Percentiles rank a stretch among this genome's conserved stretches.
Evolutionary conservation across 1,284 basidiomycete genomes (phyloP).

Genomic region (Volvariella surrecta): DNA sequence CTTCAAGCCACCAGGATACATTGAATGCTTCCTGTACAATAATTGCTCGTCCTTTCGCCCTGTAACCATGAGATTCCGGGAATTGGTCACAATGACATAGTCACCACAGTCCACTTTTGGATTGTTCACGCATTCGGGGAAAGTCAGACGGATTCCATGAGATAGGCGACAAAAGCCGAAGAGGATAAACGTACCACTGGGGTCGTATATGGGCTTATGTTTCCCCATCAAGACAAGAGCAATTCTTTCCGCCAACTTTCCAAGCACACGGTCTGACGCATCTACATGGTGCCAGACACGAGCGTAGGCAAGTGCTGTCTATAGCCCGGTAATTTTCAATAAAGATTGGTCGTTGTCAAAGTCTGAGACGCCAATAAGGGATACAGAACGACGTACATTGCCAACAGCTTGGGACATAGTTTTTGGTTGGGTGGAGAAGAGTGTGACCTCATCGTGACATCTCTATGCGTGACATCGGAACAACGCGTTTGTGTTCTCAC

Average conservation of each 20-base stretch:
- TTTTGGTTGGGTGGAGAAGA: too few species aligned
- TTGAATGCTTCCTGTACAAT: constrained; percentile 85
- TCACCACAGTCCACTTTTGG: constrained; percentile 85
- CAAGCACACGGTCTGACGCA: constrained; percentile 83
- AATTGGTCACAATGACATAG: constrained; percentile 96
- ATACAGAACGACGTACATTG: constrained; percentile 37
- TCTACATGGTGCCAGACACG: constrained; percentile 96
- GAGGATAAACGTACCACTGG: constrained; percentile 55
- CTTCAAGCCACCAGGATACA: constrained; percentile 92
- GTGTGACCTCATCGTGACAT: too few species aligned
- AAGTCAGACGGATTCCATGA: neutral
- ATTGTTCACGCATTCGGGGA: too few species aligned
- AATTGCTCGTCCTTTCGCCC: constrained; percentile 87
- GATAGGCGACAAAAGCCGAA: neutral
- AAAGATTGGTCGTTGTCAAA: constrained; percentile 1
- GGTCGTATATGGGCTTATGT: constrained; percentile 97
- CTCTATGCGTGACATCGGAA: too few species aligned
- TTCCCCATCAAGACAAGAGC: constrained; percentile 98
- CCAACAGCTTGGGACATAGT: constrained; percentile 37
- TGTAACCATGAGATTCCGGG: constrained; percentile 78
- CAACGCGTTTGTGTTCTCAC: too few species aligned
- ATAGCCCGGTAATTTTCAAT: neutral
- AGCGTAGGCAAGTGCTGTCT: constrained; percentile 92
- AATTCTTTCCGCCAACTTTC: constrained; percentile 90
- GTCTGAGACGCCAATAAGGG: neutral